Evolutionary conservation across 2,329 filamentous ascomycete species (phyloP).

Genomic region (Trichophyton equinum): DNA sequence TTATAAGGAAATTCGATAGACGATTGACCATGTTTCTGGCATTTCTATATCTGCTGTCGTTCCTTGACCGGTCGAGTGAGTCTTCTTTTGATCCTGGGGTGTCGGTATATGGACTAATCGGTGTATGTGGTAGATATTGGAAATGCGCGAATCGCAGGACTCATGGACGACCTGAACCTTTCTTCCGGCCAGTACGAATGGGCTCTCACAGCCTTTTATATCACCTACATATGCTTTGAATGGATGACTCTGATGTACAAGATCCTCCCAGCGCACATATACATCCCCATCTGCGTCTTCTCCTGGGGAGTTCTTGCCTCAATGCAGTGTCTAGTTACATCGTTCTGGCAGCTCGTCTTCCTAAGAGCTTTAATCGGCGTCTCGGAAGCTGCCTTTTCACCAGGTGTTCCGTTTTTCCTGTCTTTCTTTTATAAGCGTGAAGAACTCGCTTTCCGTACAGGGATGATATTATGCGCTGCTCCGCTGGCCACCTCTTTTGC

Average conservation of each 20-base stretch:
- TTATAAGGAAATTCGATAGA: slow-evolving; percentile 64
- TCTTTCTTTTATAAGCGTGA: slow-evolving; percentile 51
- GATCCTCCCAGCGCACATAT: slow-evolving; percentile 48
- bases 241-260: slow-evolving; percentile 55
- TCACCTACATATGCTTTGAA: slow-evolving; percentile 52
- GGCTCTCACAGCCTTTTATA: slow-evolving; percentile 51
- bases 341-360: slow-evolving; percentile 44
- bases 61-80: slow-evolving; percentile 73
- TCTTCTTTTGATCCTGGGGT: slow-evolving; percentile 10
- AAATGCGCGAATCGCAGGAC: slow-evolving; percentile 50
- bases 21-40: slow-evolving; percentile 70
- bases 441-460: slow-evolving; percentile 74
- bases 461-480: slow-evolving; percentile 69
- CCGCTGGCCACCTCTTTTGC: slow-evolving; percentile 56
- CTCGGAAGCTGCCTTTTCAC: slow-evolving; percentile 50
- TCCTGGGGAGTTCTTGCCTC: slow-evolving; percentile 71
- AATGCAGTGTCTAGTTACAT: slow-evolving; percentile 55
- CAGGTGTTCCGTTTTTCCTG: slow-evolving; percentile 52
- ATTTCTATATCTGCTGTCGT: slow-evolving; percentile 70
- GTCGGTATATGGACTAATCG: background rate
- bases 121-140: slow-evolving; percentile 38
- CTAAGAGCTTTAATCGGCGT: slow-evolving; percentile 39
- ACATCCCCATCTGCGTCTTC: slow-evolving; percentile 49
- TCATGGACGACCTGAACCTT: slow-evolving; percentile 43
- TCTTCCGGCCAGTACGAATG: slow-evolving; percentile 47